These are phyloP conservation scores for Paraphaeosphaeria sporulosa DNA, from an alignment of 2,329 filamentous ascomycete species.

Conservation along the genomic window DNA sequence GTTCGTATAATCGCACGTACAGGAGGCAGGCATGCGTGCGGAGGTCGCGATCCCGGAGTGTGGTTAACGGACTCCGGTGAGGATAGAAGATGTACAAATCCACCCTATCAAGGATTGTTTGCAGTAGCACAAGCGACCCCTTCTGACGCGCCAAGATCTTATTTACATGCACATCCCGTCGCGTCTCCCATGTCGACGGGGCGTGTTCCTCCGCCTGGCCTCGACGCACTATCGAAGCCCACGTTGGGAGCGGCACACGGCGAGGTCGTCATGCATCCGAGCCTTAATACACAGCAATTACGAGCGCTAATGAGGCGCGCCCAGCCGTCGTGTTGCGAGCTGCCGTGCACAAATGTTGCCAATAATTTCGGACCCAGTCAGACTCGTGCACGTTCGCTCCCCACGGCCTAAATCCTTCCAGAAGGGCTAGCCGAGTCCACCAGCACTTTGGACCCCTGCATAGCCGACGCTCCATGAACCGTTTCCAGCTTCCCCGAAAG, in stretches of 20 bases:
- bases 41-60: conserved; percentile 1
- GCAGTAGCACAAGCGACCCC: conserved; percentile 4
- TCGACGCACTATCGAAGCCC: background rate
- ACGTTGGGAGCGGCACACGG: background rate
- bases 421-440: conserved; percentile 16
- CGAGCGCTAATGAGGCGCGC: conserved; percentile 1
- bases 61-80: conserved; percentile 5
- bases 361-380: conserved; percentile 12
- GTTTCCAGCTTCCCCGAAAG: conserved; percentile 19
- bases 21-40: background rate
- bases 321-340: background rate
- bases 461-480: conserved; percentile 11
- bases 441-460: conserved; percentile 7
- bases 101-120: conserved; percentile 12
- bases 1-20: background rate
- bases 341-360: background rate
- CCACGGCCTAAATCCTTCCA: conserved; percentile 14
- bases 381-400: conserved; percentile 17
- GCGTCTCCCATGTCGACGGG: background rate
- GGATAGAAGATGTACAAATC: conserved; percentile 10
- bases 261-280: background rate
- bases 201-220: background rate
- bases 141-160: background rate
- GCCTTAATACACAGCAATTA: background rate
- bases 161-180: conserved; percentile 3